phyloP scores from a whole-genome alignment of 768 basidiomycete genomes.

The Suillus clintonianus region DNA sequence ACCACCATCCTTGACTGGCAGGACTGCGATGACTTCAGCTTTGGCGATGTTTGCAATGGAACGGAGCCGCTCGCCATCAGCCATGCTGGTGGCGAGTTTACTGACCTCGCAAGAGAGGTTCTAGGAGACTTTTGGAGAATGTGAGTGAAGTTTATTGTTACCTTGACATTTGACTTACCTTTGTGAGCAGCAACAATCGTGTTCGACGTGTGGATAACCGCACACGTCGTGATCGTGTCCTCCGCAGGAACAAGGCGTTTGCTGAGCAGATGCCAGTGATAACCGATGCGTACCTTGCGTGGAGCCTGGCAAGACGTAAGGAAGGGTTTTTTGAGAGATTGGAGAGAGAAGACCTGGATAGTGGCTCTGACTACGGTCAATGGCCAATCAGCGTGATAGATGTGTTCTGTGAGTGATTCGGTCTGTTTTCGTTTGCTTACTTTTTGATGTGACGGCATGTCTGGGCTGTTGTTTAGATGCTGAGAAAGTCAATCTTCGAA shows the following conservation, averaged over 20 bases:
- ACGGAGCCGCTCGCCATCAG: background rate
- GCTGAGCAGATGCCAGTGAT: no score
- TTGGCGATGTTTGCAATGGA: constrained; percentile 2
- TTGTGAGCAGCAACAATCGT: background rate
- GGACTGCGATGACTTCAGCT: background rate
- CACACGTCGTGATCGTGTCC: no score
- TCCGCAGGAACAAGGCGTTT: no score
- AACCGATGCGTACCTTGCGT: no score
- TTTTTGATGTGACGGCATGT: no score
- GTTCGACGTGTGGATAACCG: no score
- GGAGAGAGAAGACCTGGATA: background rate
- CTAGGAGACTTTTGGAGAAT: constrained; percentile 4
- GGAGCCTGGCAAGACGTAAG: no score
- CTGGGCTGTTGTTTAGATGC: background rate
- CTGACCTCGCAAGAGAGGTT: constrained; percentile 1
- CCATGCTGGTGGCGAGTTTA: no score
- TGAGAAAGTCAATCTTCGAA: background rate
- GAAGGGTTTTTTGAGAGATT: no score
- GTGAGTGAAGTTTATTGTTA: background rate
- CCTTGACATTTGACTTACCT: no score
- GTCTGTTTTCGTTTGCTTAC: no score
- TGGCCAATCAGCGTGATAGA: constrained; percentile 1
- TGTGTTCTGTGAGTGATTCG: constrained; percentile 1
- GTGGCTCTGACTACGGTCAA: background rate
- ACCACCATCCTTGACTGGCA: background rate